Evolutionary conservation across 1,139 yeast genomes (phyloP).

Genomic region (Geotrichum fermentans): DNA sequence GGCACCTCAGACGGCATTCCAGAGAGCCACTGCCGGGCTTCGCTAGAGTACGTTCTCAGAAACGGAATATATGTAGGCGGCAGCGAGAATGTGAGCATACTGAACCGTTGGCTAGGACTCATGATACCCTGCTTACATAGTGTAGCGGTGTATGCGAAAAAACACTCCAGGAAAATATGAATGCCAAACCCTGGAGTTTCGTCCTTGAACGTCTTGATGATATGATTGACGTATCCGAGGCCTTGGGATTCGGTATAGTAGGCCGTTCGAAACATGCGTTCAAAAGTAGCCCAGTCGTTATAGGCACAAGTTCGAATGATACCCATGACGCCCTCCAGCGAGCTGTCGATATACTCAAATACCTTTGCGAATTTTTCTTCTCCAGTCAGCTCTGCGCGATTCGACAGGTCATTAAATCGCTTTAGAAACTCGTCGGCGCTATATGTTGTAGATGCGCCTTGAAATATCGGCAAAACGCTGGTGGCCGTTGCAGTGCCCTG

Average conservation of each 20-base stretch:
- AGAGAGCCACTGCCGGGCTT: constrained; percentile 12
- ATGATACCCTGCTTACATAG: constrained; percentile 11
- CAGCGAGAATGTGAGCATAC: constrained; percentile 10
- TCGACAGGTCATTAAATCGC: constrained; percentile 8
- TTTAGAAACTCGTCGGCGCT: constrained; percentile 13
- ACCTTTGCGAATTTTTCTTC: constrained; percentile 15
- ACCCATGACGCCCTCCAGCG: constrained; percentile 11
- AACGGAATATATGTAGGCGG: constrained; percentile 13
- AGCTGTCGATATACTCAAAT: constrained; percentile 11
- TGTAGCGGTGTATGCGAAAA: constrained; percentile 13
- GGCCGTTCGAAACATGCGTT: constrained; percentile 16
- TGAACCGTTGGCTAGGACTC: constrained; percentile 13
- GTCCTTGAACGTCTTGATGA: constrained; percentile 16
- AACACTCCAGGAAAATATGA: constrained; percentile 18
- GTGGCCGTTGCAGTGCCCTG: not conserved
- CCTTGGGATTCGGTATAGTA: constrained; percentile 16
- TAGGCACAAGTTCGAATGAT: constrained; percentile 18
- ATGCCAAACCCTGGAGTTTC: constrained; percentile 15
- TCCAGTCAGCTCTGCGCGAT: constrained; percentile 10
- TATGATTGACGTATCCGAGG: constrained; percentile 12
- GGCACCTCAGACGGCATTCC: constrained; percentile 15
- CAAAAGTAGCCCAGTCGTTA: constrained; percentile 16
- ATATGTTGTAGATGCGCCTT: constrained; percentile 13
- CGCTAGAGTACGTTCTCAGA: constrained; percentile 4
- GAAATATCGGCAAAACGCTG: constrained; percentile 7